Base-by-base conservation (phyloP, 2,329 filamentous ascomycete species). In the Botrytis squamosa region DNA sequence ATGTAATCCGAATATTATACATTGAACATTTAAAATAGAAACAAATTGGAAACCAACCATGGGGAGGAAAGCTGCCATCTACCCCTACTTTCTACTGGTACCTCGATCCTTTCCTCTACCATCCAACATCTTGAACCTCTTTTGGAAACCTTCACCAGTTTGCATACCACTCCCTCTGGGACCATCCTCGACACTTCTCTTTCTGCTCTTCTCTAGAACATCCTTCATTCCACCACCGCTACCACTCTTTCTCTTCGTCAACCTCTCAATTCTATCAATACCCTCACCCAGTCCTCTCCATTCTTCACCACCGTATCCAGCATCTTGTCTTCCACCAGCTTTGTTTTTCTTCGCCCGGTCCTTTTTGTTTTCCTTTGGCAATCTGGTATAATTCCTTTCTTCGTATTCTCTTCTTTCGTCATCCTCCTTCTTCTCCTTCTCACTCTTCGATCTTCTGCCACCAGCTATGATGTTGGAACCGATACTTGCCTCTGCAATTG, bases 301-400 rank as follows among this genome's bases (percentile, higher is more conserved):
- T 81, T 98, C 96, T 83, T 98, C 96, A 70, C 96, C 96, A 75
- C 95, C 95, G 84, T 93, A 98, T 83, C 86, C 90, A 83, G 79
- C 84, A 81, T 85, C 83, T 73, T 80, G 68, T 66, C 69, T 81
- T 62, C 81, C 83, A 4, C 82, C 85, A 44, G 85, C 84, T 81
- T 88, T 86, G 9, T 72, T 72, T 40, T 72, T 72, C 81, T 88
- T 90, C 85, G 92, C 91, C 66, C 89, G 88, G 8, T 97, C 94
- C 84, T 97, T 97, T 87, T 97, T 98, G 84, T 90, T 93, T 82
- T 93, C 89, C 79, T 90, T 91, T 20, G 95, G 94, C 79, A 99
- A 85, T 78, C 96, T 93, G 25, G 93, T 90, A 80, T 98, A 95
- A 84, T 99, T 97, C 78, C 86, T 88, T 84, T 99, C 96, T 85